phyloP scores from a whole-genome alignment of 345 rosid genomes.

The Citrus hindsii region DNA sequence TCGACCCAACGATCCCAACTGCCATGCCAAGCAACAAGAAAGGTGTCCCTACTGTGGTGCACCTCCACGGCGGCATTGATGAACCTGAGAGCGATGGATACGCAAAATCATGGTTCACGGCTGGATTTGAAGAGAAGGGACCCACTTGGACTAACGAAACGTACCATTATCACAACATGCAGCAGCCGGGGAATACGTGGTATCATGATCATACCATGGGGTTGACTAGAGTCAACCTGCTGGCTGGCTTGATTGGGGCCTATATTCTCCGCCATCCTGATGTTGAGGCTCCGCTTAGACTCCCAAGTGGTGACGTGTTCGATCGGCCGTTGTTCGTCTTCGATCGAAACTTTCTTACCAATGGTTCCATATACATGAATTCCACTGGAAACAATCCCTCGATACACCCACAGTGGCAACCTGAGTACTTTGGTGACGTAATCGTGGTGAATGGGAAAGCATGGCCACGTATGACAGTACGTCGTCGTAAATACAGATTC shows the following conservation, averaged over 20 bases:
- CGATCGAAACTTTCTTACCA: conserved; percentile 61
- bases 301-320: conserved; percentile 50
- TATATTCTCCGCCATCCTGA: conserved; percentile 60
- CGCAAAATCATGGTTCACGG: conserved; percentile 75
- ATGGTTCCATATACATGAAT: conserved; percentile 83
- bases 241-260: conserved; percentile 85
- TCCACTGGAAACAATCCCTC: conserved; percentile 78
- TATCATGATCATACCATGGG: conserved; percentile 95
- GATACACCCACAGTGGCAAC: conserved; percentile 97
- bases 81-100: conserved; percentile 83
- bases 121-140: conserved; percentile 53
- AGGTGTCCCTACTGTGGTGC: conserved; percentile 91
- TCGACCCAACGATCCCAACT: conserved; percentile 83
- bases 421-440: conserved; percentile 81
- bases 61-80: conserved; percentile 81
- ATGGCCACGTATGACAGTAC: conserved; percentile 71
- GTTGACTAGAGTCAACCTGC: conserved; percentile 76
- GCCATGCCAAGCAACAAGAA: conserved; percentile 40
- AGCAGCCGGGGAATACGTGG: conserved; percentile 91
- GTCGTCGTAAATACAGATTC: conserved; percentile 78
- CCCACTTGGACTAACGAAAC: conserved; percentile 54
- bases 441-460: conserved; percentile 90
- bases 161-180: conserved; percentile 57
- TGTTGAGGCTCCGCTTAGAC: conserved; percentile 50
- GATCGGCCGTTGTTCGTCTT: conserved; percentile 64